Conservation (phyloP, 1,139 yeast species). For the Yamadazyma aaseri region DNA sequence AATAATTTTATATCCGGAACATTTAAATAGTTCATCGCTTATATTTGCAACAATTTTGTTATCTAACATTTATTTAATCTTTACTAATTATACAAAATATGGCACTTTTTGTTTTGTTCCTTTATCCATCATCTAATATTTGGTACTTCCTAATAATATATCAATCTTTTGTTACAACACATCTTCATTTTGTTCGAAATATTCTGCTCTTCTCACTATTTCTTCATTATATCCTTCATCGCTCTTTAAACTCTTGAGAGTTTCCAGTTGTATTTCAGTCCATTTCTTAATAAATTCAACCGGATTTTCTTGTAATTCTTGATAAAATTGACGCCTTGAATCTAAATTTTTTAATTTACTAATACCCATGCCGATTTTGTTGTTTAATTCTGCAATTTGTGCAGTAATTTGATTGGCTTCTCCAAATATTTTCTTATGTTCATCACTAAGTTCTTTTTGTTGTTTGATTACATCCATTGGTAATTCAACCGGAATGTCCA, state of each 20-base stretch:
- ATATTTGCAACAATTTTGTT: no score
- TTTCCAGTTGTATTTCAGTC: conserved; percentile 72
- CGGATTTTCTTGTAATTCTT: conserved; percentile 73
- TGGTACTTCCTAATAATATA: conserved; percentile 51
- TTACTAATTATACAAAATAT: conserved; percentile 1
- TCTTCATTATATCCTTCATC: conserved; percentile 94
- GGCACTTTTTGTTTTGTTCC: no score
- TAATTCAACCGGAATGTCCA: conserved; percentile 70
- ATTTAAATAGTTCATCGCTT: no score
- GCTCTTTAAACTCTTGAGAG: conserved; percentile 72
- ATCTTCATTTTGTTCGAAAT: conserved; percentile 68
- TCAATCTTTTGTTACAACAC: conserved; percentile 75
- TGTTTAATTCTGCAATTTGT: conserved; percentile 55
- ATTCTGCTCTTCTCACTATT: conserved; percentile 76
- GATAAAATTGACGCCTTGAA: conserved; percentile 57
- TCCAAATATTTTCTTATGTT: conserved; percentile 40
- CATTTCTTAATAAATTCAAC: conserved; percentile 70
- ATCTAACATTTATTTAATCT: no score
- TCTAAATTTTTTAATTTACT: conserved; percentile 63
- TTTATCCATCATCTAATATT: conserved; percentile 15
- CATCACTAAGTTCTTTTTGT: conserved; percentile 40
- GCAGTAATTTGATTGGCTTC: conserved; percentile 45
- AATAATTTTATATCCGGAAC: no score
- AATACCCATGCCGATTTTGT: conserved; percentile 58
- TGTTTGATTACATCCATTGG: conserved; percentile 43